Percentiles rank a stretch among this genome's conserved stretches.
These are phyloP conservation scores for Bolboschoenoplectus hybrid DNA, from an alignment of 202 grass and related monocot genomes.

Conservation along the genomic window DNA sequence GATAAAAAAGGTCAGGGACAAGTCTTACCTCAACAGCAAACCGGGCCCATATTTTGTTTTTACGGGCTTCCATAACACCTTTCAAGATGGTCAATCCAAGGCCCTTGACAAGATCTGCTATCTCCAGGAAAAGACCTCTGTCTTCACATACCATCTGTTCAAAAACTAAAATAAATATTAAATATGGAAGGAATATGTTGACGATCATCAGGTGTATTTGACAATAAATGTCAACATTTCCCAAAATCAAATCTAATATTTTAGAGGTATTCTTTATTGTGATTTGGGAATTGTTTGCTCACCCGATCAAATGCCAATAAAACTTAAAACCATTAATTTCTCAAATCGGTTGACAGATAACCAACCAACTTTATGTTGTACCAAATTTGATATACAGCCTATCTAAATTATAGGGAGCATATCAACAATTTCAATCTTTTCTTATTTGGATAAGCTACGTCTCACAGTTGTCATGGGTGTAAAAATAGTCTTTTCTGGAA, in stretches of 20 bases:
- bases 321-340: background rate
- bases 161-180: slow-evolving; percentile 23
- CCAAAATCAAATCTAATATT: slow-evolving; percentile 16
- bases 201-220: background rate
- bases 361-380: background rate
- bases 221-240: background rate
- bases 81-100: slow-evolving; percentile 96
- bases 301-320: background rate
- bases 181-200: slow-evolving; percentile 24
- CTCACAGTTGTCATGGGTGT: background rate
- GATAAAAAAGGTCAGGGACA: background rate
- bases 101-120: slow-evolving; percentile 89
- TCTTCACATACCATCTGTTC: slow-evolving; percentile 94
- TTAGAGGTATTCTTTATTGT: background rate
- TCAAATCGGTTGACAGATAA: background rate
- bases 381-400: background rate
- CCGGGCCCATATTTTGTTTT: slow-evolving; percentile 92
- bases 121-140: slow-evolving; percentile 91
- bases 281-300: slow-evolving; percentile 4
- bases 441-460: slow-evolving; percentile 1
- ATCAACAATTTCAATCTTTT: background rate
- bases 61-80: slow-evolving; percentile 86
- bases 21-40: slow-evolving; percentile 89
- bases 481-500: background rate
- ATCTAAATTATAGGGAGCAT: background rate